Base-by-base conservation (phyloP, 1,284 basidiomycete genomes). In the Caloboletus firmus region DNA sequence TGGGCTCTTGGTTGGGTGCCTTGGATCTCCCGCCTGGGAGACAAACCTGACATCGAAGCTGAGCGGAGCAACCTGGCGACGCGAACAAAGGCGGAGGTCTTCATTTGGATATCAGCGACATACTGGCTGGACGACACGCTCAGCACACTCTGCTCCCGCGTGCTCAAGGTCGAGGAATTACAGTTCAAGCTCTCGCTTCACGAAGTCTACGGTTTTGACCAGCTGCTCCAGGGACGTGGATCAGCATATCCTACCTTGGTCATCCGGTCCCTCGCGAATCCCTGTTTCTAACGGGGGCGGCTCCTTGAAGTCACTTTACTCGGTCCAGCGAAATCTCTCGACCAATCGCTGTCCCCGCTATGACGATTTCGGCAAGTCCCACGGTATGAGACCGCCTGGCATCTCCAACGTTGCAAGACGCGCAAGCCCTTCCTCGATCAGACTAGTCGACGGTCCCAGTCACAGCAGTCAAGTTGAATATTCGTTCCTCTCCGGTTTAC, bases 1-100 rank as follows among this genome's bases (percentile, higher is more conserved):
- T 6, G 66, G 59, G 2, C 24, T 72, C 24, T 40, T 65, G 42
- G 58, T 69, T 10, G 70, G 67, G 11, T 71, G 58, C 41, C 57
- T 69, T 18, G 67, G 67, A 28, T 72, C 70, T 11, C 67, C 67
- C 26, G 11, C 51, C 15, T 72, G 70, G 69, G 67, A 69, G 53
- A 67, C 62, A 4, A 46, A 26, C 12, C 41, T 60, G 37, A 50
- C 49, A 10, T 56, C 64, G 12, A 57, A 49, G n/a, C 36, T 65
- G 41, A 46, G 55, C 46, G 34, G 36, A 3, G 39, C 49, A 12
- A 17, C 46, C 13, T 55, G 64, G 56, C 50, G 52, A 39, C 54
- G 39, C 15, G 30, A 17, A 10, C 56, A 40, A 32, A 34, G 22
- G 13, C 47, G 39, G 9, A 39, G 31, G 26, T 35, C 51, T 36